These are phyloP conservation scores for Nothopassalora personata DNA, from an alignment of 2,329 filamentous ascomycete genomes.

Conservation along the genomic window DNA sequence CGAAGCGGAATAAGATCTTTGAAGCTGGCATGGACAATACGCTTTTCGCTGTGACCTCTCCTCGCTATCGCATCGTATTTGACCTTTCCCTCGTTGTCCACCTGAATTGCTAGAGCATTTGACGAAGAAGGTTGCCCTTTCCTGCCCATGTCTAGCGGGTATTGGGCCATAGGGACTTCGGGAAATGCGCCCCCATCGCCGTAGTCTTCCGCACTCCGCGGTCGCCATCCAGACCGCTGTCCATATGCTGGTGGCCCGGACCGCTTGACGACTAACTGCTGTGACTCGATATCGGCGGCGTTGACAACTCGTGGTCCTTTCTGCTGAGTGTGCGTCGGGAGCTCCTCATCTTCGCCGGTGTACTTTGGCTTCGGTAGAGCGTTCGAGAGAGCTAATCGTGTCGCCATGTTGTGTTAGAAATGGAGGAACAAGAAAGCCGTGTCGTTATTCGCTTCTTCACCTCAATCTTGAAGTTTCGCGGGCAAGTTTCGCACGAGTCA, in stretches of 20 bases:
- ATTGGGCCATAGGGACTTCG: slow-evolving; percentile 88
- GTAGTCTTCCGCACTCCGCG: slow-evolving; percentile 82
- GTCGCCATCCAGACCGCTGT: slow-evolving; percentile 83
- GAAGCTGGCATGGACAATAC: slow-evolving; percentile 91
- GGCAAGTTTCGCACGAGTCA: neutral
- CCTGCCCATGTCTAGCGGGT: slow-evolving; percentile 89
- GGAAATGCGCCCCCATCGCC: slow-evolving; percentile 95
- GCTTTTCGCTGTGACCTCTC: slow-evolving; percentile 75
- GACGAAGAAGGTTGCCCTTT: slow-evolving; percentile 60
- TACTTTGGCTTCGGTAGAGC: slow-evolving; percentile 87
- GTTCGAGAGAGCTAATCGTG: slow-evolving; percentile 59
- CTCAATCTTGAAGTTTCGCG: neutral
- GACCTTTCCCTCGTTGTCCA: slow-evolving; percentile 85
- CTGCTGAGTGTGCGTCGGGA: slow-evolving; percentile 64
- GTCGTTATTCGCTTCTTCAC: neutral
- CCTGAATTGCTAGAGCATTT: slow-evolving; percentile 87
- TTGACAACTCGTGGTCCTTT: slow-evolving; percentile 78
- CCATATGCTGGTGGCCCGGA: slow-evolving; percentile 83
- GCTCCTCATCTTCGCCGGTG: slow-evolving; percentile 80
- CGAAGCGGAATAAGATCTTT: slow-evolving; percentile 93
- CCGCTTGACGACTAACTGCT: slow-evolving; percentile 77
- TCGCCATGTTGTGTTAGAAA: slow-evolving; percentile 14
- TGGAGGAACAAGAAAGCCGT: neutral
- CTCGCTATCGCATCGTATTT: slow-evolving; percentile 94
- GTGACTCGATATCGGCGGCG: slow-evolving; percentile 73